Evolutionary conservation across 2,329 filamentous ascomycete genomes (phyloP), one percentile per base, ranked within the genome.

Genomic region (Sarocladiaceae sp.): DNA sequence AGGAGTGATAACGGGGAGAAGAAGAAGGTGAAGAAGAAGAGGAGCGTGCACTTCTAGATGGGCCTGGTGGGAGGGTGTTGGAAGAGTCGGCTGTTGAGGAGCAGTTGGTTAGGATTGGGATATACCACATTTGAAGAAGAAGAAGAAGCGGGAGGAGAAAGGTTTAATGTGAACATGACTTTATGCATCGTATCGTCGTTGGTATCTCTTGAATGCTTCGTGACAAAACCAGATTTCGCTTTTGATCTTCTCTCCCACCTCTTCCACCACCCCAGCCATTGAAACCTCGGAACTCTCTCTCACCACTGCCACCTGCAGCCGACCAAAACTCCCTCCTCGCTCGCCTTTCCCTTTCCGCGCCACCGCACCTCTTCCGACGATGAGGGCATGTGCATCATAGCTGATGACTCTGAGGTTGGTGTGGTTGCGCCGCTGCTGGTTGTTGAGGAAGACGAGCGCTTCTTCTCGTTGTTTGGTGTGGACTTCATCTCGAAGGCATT

Each of bases 11-110:
- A 45, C 18, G 33, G 40, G 55, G 54, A 60, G 51, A 13, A 56
- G 42, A 67, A 66, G 55, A 65, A 68, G 58, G 51, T 65, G 41
- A 62, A 65, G 46, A 74, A 73, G 62, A 74, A 73, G 62, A 63
- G 67, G 45, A 74, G 70, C 45, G 59, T 65, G 46, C 65, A 72
- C 51, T 72, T 73, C 47, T 72, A 48, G 52, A 37, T 6, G 9
- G 16, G 34, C 7, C 9, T 29, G 26, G 26, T 21, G 13, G 13
- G 6, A n/a, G 18, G 37, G 3, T n/a, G 10, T 6, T 19, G 13
- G 34, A 11, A 13, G 13, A 18, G 34, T 13, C 15, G 34, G 13
- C 16, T 18, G 13, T 21, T 3, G 18, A 18, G 24, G 16, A 39
- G n/a, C n/a, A n/a, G n/a, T n/a, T n/a, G n/a, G 7, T 29, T 29